Conservation (phyloP, 176 grass and related monocot species). For the Oryza australiensis region DNA sequence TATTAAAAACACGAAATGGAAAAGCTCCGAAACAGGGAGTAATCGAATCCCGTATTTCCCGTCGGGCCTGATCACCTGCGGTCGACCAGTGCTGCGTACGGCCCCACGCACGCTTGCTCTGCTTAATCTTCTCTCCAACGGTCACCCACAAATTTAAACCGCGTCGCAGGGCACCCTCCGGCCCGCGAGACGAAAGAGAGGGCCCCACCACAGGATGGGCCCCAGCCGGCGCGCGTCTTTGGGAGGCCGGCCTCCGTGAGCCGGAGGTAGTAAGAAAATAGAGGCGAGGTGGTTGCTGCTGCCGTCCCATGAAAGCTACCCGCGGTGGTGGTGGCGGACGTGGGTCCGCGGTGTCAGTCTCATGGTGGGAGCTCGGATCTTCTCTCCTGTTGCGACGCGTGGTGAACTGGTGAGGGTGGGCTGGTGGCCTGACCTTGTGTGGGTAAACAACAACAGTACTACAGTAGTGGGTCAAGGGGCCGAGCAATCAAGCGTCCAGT, state of each 20-base stretch:
- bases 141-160: slow-evolving; percentile 39
- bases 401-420: neutral
- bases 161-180: neutral
- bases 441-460: neutral
- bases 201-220: neutral
- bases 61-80: neutral
- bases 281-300: slow-evolving; percentile 5
- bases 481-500: neutral
- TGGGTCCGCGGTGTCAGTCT: slow-evolving; percentile 17
- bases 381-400: slow-evolving; percentile 23
- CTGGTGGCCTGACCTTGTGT: neutral
- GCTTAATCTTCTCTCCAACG: neutral
- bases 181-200: slow-evolving; percentile 8
- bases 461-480: neutral
- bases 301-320: slow-evolving; percentile 41
- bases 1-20: too few species aligned
- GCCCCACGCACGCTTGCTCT: slow-evolving; percentile 3
- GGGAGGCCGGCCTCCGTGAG: slow-evolving; percentile 38
- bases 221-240: slow-evolving; percentile 20
- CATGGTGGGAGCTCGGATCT: neutral
- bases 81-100: neutral
- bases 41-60: too few species aligned
- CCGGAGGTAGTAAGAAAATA: neutral
- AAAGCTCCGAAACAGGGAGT: too few species aligned
- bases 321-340: neutral